These are phyloP conservation scores for Penicillium digitatum DNA, from an alignment of 2,329 filamentous ascomycete genomes.

Conservation along the genomic window DNA sequence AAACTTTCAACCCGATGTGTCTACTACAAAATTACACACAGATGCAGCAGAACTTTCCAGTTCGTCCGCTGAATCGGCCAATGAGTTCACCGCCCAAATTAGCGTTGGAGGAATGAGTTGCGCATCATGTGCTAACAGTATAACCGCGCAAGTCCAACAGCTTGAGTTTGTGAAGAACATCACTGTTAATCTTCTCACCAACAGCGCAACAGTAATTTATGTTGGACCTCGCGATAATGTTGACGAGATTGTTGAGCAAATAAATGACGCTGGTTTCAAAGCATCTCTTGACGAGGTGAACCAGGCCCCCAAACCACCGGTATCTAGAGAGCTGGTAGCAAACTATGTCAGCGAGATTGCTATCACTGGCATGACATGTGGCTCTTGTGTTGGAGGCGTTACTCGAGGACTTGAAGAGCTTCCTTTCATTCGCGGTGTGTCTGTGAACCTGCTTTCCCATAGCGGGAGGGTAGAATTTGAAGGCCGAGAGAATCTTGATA, in stretches of 20 bases:
- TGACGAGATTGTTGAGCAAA: constrained; percentile 46
- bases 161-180: constrained; percentile 56
- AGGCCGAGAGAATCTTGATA: constrained; percentile 44
- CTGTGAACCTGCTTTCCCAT: constrained; percentile 52
- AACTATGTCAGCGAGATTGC: constrained; percentile 46
- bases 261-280: constrained; percentile 51
- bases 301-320: constrained; percentile 6
- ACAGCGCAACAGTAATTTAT: constrained; percentile 62
- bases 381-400: constrained; percentile 52
- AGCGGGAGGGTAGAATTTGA: constrained; percentile 49
- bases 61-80: background rate
- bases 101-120: constrained; percentile 71
- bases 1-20: background rate
- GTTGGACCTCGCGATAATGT: constrained; percentile 46
- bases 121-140: constrained; percentile 61
- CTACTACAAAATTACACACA: background rate
- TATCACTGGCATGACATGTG: constrained; percentile 57
- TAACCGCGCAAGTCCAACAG: constrained; percentile 58
- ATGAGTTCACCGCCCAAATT: constrained; percentile 32
- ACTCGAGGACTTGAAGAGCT: constrained; percentile 46
- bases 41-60: background rate
- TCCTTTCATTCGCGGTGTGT: constrained; percentile 46
- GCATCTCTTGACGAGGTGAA: constrained; percentile 40
- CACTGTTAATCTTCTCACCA: constrained; percentile 62
- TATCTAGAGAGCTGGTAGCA: constrained; percentile 1